A percentile compares a stretch with the other conserved stretches of the same genome.
These are phyloP conservation scores for Talaromyces islandicus DNA, from an alignment of 2,329 filamentous ascomycete species.

Conservation along the genomic window DNA sequence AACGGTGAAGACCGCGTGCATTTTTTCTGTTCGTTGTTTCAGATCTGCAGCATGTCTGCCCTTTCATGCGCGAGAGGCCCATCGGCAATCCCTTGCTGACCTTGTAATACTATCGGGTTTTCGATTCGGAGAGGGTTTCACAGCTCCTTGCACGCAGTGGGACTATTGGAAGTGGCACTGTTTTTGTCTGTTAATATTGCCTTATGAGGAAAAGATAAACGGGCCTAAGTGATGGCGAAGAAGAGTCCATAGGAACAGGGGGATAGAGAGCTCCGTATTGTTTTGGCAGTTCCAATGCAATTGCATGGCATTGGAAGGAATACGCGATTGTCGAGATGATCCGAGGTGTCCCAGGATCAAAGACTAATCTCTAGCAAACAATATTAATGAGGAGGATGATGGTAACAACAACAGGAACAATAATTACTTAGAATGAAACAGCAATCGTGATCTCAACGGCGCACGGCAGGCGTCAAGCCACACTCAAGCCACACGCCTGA, in stretches of 20 bases:
- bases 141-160: not conserved
- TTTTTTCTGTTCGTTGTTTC: not conserved
- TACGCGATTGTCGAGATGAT: not conserved
- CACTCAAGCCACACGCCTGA: not conserved
- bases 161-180: not conserved
- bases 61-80: not conserved
- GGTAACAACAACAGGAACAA: not conserved
- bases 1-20: not conserved
- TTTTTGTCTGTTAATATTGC: not conserved
- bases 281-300: not conserved
- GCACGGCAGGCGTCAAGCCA: not conserved
- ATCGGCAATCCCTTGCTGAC: not conserved
- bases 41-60: not conserved
- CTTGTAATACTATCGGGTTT: not conserved
- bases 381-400: no score
- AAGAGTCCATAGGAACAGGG: not conserved
- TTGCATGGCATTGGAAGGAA: not conserved
- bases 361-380: not conserved
- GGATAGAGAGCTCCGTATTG: not conserved
- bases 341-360: not conserved
- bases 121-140: not conserved
- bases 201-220: not conserved
- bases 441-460: not conserved
- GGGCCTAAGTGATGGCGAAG: not conserved
- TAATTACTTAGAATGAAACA: not conserved